These are phyloP conservation scores for Annulohypoxylon maeteangense DNA, from an alignment of 495 filamentous ascomycete genomes.

Conservation along the genomic window DNA sequence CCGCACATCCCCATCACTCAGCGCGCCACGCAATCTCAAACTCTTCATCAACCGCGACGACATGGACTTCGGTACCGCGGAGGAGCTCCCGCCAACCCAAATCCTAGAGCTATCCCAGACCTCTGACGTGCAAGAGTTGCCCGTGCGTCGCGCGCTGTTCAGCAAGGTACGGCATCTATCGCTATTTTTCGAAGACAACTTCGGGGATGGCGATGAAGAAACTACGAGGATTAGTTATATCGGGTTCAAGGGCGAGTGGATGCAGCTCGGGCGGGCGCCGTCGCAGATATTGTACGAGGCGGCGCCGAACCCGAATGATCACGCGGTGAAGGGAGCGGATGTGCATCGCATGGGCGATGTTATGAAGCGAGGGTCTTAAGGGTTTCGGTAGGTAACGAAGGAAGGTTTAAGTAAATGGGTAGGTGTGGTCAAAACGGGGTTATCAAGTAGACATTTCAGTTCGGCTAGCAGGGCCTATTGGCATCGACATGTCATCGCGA, in stretches of 20 bases:
- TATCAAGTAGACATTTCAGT: background rate
- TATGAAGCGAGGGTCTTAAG: conserved; percentile 51
- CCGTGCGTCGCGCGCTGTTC: conserved; percentile 88
- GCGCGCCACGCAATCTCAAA: conserved; percentile 84
- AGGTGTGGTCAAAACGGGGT: background rate
- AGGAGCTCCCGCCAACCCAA: conserved; percentile 77
- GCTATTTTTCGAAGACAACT: conserved; percentile 86
- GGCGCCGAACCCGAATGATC: conserved; percentile 89
- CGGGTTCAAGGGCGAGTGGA: conserved; percentile 93
- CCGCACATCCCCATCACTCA: conserved; percentile 73
- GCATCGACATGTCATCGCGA: background rate
- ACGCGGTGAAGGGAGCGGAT: conserved; percentile 63
- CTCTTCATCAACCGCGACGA: conserved; percentile 86
- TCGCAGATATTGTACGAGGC: conserved; percentile 90
- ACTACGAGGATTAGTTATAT: conserved; percentile 82
- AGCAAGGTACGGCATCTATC: conserved; percentile 78
- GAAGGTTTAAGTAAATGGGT: background rate
- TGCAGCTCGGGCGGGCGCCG: conserved; percentile 84
- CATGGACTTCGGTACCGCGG: conserved; percentile 81
- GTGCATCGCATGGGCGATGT: conserved; percentile 61
- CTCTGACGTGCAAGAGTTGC: conserved; percentile 82
- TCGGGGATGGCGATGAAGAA: conserved; percentile 74
- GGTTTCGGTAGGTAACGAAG: background rate
- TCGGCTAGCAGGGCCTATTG: background rate
- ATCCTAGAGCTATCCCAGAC: conserved; percentile 81